Percentiles rank a stretch among this genome's conserved stretches.
Evolutionary conservation across 208 protist species (phyloP).

Genomic region (Leishmania guyanensis): DNA sequence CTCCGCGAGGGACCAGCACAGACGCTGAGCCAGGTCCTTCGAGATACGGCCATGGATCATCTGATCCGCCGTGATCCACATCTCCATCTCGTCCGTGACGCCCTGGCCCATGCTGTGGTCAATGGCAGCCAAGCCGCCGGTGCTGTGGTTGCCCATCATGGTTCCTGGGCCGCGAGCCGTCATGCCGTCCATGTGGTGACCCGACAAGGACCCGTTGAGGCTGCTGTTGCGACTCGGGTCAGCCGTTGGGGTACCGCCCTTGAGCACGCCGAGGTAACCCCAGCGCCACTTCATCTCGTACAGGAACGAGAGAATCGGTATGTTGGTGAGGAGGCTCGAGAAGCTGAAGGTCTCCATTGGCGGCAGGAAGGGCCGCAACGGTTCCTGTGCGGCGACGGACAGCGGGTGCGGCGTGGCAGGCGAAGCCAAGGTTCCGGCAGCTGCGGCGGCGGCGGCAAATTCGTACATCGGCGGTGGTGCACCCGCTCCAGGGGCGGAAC

Average conservation of each 20-base stretch:
- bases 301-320: constrained; percentile 83
- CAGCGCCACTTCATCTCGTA: constrained; percentile 87
- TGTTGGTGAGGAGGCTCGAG: constrained; percentile 84
- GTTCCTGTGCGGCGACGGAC: constrained; percentile 1
- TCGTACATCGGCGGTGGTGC: constrained; percentile 9
- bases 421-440: background rate
- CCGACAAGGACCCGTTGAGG: constrained; percentile 7
- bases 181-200: constrained; percentile 4
- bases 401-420: background rate
- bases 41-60: constrained; percentile 83
- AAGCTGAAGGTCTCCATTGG: constrained; percentile 90
- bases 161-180: constrained; percentile 22
- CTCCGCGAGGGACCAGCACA: constrained; percentile 77
- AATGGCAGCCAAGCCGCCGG: constrained; percentile 30
- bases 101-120: constrained; percentile 39
- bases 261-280: constrained; percentile 66
- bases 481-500: background rate
- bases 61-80: constrained; percentile 82
- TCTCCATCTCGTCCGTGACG: constrained; percentile 77
- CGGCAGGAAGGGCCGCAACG: constrained; percentile 36
- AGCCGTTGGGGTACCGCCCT: constrained; percentile 33
- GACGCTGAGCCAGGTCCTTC: constrained; percentile 60
- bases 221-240: constrained; percentile 21
- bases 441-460: background rate
- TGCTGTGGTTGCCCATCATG: constrained; percentile 34